Conservation (phyloP, 1,139 yeast genomes). For the Hyphopichia pseudoburtonii region DNA sequence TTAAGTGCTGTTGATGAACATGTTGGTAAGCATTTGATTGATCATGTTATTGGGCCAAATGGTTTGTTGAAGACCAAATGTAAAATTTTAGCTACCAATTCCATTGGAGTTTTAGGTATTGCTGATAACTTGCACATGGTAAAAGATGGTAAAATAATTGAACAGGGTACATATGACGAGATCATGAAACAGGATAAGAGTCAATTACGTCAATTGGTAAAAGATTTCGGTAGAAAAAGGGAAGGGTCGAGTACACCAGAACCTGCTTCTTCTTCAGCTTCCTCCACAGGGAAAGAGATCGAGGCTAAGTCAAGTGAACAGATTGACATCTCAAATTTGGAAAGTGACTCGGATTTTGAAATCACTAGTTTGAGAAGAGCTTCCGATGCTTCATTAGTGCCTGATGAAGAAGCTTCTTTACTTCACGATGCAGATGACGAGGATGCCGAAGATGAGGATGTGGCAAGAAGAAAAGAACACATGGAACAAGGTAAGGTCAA, state of each 20-base stretch:
- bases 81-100: constrained; percentile 83
- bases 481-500: constrained; percentile 93
- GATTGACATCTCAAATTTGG: constrained; percentile 23
- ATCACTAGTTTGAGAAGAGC: constrained; percentile 65
- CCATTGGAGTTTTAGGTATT: constrained; percentile 76
- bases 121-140: constrained; percentile 77
- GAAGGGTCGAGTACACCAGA: constrained; percentile 11
- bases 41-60: constrained; percentile 61
- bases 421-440: constrained; percentile 36
- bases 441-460: constrained; percentile 47
- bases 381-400: constrained; percentile 56
- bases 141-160: constrained; percentile 73
- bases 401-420: constrained; percentile 35
- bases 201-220: constrained; percentile 60
- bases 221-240: constrained; percentile 69
- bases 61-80: constrained; percentile 80
- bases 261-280: constrained; percentile 1
- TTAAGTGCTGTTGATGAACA: constrained; percentile 95
- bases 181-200: constrained; percentile 54
- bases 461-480: constrained; percentile 61
- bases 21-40: constrained; percentile 72
- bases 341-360: constrained; percentile 36
- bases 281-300: constrained; percentile 10
- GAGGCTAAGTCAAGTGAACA: constrained; percentile 19
- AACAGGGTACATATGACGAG: constrained; percentile 69